These are phyloP conservation scores for Quercus cerris DNA, from an alignment of 306 rosid species.

Conservation along the genomic window DNA sequence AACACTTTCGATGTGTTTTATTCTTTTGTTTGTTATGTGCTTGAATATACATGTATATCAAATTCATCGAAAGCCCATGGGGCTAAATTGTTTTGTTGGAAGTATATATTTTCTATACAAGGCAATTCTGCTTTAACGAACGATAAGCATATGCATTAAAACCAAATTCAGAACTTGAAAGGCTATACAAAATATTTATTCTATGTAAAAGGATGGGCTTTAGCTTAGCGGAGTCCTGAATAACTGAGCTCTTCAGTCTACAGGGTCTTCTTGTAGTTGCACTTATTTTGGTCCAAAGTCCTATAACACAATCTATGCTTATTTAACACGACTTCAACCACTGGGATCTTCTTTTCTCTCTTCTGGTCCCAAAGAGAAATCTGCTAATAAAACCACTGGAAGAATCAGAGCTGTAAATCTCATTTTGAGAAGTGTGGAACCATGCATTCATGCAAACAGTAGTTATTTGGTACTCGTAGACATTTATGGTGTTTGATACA, in stretches of 20 bases:
- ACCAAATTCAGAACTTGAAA: background rate
- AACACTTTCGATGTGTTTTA: background rate
- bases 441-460: constrained; percentile 42
- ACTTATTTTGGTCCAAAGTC: constrained; percentile 48
- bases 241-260: constrained; percentile 29
- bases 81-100: background rate
- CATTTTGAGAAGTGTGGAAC: constrained; percentile 45
- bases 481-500: constrained; percentile 40
- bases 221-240: constrained; percentile 29
- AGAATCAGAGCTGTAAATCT: constrained; percentile 33
- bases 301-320: constrained; percentile 22
- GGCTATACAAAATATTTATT: no score
- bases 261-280: constrained; percentile 29
- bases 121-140: background rate
- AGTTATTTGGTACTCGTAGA: constrained; percentile 27
- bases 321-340: constrained; percentile 27
- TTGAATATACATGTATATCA: background rate
- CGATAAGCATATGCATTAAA: background rate
- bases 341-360: background rate
- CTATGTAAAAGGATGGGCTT: background rate
- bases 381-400: constrained; percentile 9
- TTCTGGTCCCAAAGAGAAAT: background rate
- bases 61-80: background rate
- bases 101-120: background rate
- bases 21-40: background rate